A percentile compares a stretch with the other conserved stretches of the same genome.
phyloP scores from a whole-genome alignment of 1,284 basidiomycete species.

The Boletellus deceptivus region DNA sequence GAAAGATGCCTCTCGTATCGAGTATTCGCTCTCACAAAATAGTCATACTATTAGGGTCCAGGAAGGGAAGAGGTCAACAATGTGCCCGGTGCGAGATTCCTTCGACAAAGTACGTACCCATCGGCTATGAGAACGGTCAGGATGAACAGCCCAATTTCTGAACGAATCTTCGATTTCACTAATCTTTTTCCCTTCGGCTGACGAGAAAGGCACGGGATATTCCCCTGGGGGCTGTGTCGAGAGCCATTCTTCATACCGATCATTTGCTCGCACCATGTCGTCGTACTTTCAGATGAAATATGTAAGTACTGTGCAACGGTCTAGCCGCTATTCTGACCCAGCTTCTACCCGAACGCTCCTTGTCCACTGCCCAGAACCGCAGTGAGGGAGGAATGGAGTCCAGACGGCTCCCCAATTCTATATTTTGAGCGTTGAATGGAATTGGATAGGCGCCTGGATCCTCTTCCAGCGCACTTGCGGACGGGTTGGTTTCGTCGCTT shows the following conservation, averaged over 20 bases:
- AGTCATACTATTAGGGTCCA: conserved; percentile 9
- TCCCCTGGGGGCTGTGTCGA: conserved; percentile 8
- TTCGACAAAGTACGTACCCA: conserved; percentile 14
- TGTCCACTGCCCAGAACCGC: conserved; percentile 17
- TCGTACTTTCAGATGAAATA: conserved; percentile 7
- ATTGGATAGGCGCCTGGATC: conserved; percentile 21
- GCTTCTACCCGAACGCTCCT: not conserved
- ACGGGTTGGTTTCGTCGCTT: not conserved
- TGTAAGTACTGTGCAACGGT: not conserved
- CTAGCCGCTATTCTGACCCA: conserved; percentile 17
- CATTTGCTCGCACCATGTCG: conserved; percentile 5
- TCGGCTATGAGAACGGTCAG: not conserved
- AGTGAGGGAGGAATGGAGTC: conserved; percentile 9
- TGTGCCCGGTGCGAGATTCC: not conserved
- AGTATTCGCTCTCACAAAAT: conserved; percentile 8
- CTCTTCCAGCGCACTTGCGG: not conserved
- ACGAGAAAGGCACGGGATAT: conserved; percentile 15
- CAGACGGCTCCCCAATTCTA: conserved; percentile 19
- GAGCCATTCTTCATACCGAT: conserved; percentile 18
- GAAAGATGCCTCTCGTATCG: conserved; percentile 19
- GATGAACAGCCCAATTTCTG: conserved; percentile 11
- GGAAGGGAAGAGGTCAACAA: not conserved
- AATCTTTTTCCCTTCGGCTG: not conserved
- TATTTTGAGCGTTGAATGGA: not conserved
- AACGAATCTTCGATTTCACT: not conserved